These are phyloP conservation scores for Calonectria naviculata DNA, from an alignment of 2,329 filamentous ascomycete genomes.

Conservation along the genomic window DNA sequence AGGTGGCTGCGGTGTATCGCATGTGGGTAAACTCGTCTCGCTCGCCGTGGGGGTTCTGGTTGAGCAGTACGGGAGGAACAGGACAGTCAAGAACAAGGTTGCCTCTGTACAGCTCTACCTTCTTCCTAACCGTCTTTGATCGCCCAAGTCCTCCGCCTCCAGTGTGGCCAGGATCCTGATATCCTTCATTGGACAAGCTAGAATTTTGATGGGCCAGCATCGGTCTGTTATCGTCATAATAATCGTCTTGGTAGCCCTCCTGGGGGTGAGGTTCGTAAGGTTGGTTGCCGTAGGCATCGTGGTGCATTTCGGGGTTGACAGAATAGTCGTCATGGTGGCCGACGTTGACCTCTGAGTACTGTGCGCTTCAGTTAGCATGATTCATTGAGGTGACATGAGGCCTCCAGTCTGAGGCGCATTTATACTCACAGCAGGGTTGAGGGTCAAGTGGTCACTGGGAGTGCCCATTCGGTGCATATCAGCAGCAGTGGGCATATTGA, in stretches of 20 bases:
- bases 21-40: slow-evolving; percentile 93
- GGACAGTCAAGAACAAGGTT: slow-evolving; percentile 98
- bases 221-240: slow-evolving; percentile 78
- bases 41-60: slow-evolving; percentile 89
- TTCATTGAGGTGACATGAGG: neutral
- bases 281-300: slow-evolving; percentile 87
- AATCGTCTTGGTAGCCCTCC: slow-evolving; percentile 74
- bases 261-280: slow-evolving; percentile 79
- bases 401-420: neutral
- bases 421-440: slow-evolving; percentile 83
- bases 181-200: slow-evolving; percentile 54
- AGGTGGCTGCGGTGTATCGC: slow-evolving; percentile 95
- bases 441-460: slow-evolving; percentile 80
- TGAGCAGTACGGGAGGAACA: slow-evolving; percentile 87
- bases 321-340: slow-evolving; percentile 71
- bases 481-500: slow-evolving; percentile 42
- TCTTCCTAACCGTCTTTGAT: slow-evolving; percentile 95
- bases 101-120: slow-evolving; percentile 96
- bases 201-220: slow-evolving; percentile 76
- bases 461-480: slow-evolving; percentile 58
- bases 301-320: slow-evolving; percentile 85
- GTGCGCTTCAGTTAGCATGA: slow-evolving; percentile 17
- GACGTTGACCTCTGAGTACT: slow-evolving; percentile 66
- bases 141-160: slow-evolving; percentile 71
- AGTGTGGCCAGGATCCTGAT: slow-evolving; percentile 54